Conservation (phyloP, 441 rosid genomes). For the Pelargonium australe region DNA sequence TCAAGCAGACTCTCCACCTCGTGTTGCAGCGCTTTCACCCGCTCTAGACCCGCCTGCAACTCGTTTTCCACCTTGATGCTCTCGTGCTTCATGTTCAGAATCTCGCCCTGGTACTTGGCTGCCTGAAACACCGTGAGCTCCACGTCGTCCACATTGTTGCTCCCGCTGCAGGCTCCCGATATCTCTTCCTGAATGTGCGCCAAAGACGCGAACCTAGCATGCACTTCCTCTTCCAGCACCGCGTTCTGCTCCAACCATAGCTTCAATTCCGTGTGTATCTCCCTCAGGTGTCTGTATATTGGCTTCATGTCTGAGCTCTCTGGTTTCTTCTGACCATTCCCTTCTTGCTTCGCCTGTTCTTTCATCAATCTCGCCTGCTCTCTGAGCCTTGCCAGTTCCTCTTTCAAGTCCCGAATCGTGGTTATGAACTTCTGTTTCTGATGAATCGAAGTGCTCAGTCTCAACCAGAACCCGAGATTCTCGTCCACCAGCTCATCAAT, state of each 20-base stretch:
- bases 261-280: slow-evolving; percentile 61
- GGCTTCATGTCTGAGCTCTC: slow-evolving; percentile 51
- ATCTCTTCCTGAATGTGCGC: slow-evolving; percentile 67
- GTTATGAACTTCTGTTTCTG: slow-evolving; percentile 67
- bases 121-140: slow-evolving; percentile 84
- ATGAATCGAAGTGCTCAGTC: slow-evolving; percentile 73
- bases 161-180: slow-evolving; percentile 43
- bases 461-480: slow-evolving; percentile 90
- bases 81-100: slow-evolving; percentile 87
- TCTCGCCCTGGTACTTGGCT: slow-evolving; percentile 84
- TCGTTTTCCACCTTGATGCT: slow-evolving; percentile 73
- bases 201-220: slow-evolving; percentile 44
- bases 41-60: slow-evolving; percentile 68
- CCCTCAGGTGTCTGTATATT: slow-evolving; percentile 62
- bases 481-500: slow-evolving; percentile 76
- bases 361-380: background rate
- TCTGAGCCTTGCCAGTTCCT: slow-evolving; percentile 39
- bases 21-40: slow-evolving; percentile 41
- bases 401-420: slow-evolving; percentile 53
- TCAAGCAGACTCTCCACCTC: slow-evolving; percentile 56
- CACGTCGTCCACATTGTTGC: slow-evolving; percentile 48
- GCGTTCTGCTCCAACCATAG: slow-evolving; percentile 71
- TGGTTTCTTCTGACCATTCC: slow-evolving; percentile 15
- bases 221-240: slow-evolving; percentile 60
- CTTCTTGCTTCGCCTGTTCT: slow-evolving; percentile 26